Percentiles rank a stretch among this genome's conserved stretches.
These are phyloP conservation scores for Candolleomyces aberdarensis DNA, from an alignment of 768 basidiomycete species.

Conservation along the genomic window DNA sequence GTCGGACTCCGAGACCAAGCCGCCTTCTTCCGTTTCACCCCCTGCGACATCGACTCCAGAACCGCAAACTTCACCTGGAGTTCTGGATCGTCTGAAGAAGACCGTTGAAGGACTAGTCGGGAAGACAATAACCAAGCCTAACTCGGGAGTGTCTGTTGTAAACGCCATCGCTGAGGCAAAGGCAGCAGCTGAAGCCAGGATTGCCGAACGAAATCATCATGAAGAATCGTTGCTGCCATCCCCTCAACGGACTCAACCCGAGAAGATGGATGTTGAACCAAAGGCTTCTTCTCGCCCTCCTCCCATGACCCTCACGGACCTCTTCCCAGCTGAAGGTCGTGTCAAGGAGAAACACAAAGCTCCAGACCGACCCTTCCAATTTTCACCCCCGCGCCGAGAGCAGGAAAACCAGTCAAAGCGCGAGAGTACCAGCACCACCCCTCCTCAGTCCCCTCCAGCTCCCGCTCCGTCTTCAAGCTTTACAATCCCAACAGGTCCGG, in stretches of 20 bases:
- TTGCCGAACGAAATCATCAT: constrained; percentile 60
- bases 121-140: constrained; percentile 52
- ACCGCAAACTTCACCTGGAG: constrained; percentile 27
- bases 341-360: constrained; percentile 32
- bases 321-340: constrained; percentile 40
- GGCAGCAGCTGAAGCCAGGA: constrained; percentile 63
- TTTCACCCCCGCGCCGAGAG: constrained; percentile 13
- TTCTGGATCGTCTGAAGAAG: constrained; percentile 66
- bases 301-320: constrained; percentile 59
- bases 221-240: constrained; percentile 25
- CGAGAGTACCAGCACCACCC: constrained; percentile 52
- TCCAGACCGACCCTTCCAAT: constrained; percentile 23
- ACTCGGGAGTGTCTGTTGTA: constrained; percentile 55
- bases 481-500: constrained; percentile 38
- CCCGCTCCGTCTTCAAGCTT: constrained; percentile 28
- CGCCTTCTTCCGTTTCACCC: constrained; percentile 9
- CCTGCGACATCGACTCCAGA: background rate
- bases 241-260: background rate
- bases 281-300: constrained; percentile 18
- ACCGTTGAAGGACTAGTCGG: constrained; percentile 63
- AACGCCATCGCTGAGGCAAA: constrained; percentile 65
- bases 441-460: constrained; percentile 48
- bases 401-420: constrained; percentile 10
- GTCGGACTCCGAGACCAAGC: background rate
- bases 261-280: constrained; percentile 5